These are phyloP conservation scores for Pseudonitzschia pungens DNA, from an alignment of 108 stramenopile genomes.

Conservation along the genomic window DNA sequence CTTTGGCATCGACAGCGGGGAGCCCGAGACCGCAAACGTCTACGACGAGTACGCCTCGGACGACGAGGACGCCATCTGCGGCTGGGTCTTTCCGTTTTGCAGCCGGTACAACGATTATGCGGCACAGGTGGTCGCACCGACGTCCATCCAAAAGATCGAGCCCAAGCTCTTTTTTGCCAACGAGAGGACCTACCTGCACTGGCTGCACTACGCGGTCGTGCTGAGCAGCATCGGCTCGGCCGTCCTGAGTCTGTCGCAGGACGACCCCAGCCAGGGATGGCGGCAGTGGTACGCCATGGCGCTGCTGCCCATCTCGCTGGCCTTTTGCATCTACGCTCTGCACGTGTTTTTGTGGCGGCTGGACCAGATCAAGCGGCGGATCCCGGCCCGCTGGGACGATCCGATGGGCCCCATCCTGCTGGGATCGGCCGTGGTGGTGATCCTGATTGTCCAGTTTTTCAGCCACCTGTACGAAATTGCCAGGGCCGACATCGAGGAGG, in stretches of 20 bases:
- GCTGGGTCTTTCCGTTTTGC: constrained; percentile 83
- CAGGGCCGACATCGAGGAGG: constrained; percentile 5
- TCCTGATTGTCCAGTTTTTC: constrained; percentile 73
- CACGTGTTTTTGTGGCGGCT: constrained; percentile 83
- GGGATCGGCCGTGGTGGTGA: constrained; percentile 58
- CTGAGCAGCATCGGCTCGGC: constrained; percentile 79
- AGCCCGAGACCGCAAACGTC: too few relatives aligned
- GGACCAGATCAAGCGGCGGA: constrained; percentile 78
- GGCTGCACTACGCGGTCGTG: constrained; percentile 88
- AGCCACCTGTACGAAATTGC: constrained; percentile 58
- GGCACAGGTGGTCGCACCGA: constrained; percentile 68
- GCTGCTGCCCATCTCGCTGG: constrained; percentile 73
- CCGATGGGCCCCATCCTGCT: constrained; percentile 80
- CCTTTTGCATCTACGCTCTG: constrained; percentile 82
- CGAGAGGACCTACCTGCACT: constrained; percentile 96
- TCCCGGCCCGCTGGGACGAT: constrained; percentile 92
- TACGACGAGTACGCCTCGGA: constrained; percentile 45
- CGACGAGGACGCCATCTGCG: constrained; percentile 48
- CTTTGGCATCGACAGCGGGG: neutral
- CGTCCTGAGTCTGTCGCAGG: constrained; percentile 79
- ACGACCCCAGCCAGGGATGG: constrained; percentile 47
- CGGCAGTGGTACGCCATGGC: constrained; percentile 83
- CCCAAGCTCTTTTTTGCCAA: constrained; percentile 98
- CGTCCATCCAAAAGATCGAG: constrained; percentile 94
- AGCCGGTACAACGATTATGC: constrained; percentile 53